phyloP scores from a whole-genome alignment of 169 alveolate species.

The Amoebophrya sp. region DNA sequence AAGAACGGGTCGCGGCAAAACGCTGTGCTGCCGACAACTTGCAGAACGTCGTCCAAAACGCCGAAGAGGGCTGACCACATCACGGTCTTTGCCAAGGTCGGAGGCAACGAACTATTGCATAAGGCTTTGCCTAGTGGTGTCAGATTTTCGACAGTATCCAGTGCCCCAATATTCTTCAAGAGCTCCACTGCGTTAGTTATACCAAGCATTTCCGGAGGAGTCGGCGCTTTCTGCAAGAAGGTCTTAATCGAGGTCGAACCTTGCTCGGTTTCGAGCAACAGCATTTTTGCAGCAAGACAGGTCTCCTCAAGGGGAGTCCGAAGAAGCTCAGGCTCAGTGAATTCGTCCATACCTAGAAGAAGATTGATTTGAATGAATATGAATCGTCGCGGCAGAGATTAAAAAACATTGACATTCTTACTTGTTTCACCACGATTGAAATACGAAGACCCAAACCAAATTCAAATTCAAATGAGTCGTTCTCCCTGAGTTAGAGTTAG shows the following conservation, averaged over 20 bases:
- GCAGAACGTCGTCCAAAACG: neutral
- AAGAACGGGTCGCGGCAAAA: neutral
- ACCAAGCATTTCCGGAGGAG: neutral
- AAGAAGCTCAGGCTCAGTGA: constrained; percentile 1
- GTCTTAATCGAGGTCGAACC: neutral
- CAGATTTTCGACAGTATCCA: neutral
- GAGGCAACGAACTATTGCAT: neutral
- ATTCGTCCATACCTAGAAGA: neutral
- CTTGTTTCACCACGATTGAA: too few species aligned
- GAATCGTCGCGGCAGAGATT: too few species aligned
- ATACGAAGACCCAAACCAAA: too few species aligned
- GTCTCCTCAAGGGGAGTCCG: neutral
- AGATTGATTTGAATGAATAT: too few species aligned
- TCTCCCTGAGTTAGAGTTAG: too few species aligned
- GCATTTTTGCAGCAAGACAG: neutral
- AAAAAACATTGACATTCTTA: too few species aligned
- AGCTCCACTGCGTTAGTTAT: neutral
- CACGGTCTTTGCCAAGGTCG: constrained; percentile 1
- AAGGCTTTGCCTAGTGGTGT: neutral
- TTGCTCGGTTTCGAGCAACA: neutral
- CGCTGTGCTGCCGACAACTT: neutral
- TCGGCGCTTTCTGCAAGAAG: neutral
- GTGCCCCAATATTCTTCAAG: neutral
- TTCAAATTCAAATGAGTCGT: too few species aligned
- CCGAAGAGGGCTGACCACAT: neutral